phyloP scores from a whole-genome alignment of 179 eudicot species.

The Sideroxylon spinosum region DNA sequence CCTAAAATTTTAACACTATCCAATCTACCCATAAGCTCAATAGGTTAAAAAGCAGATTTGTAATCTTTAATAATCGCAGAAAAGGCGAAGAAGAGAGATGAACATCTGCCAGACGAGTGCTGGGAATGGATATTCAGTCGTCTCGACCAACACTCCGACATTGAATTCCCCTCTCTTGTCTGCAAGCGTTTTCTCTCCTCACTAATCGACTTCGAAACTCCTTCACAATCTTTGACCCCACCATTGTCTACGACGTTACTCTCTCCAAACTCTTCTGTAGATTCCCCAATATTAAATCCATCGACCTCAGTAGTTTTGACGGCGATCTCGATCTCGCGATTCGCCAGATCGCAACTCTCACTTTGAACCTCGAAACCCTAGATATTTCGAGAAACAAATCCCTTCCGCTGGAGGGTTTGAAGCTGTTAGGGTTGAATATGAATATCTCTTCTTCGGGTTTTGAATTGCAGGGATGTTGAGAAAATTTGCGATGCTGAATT shows the following conservation, averaged over 20 bases:
- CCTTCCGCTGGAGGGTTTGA: not conserved
- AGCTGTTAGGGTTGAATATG: not conserved
- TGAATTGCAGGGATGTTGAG: not conserved
- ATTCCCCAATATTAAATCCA: slow-evolving; percentile 21
- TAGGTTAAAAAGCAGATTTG: too few relatives aligned
- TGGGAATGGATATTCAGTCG: slow-evolving; percentile 33
- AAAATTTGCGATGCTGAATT: not conserved
- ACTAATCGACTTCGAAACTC: slow-evolving; percentile 13
- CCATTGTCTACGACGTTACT: slow-evolving; percentile 5
- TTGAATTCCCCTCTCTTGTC: slow-evolving; percentile 28
- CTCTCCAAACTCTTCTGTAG: slow-evolving; percentile 23
- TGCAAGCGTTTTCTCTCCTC: slow-evolving; percentile 38
- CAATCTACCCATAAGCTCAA: too few relatives aligned
- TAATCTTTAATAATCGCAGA: too few relatives aligned
- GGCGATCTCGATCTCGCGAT: slow-evolving; percentile 23
- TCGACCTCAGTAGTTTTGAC: slow-evolving; percentile 13
- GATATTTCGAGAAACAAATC: not conserved
- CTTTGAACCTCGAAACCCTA: slow-evolving; percentile 27
- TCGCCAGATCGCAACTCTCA: slow-evolving; percentile 21
- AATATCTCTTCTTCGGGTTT: not conserved
- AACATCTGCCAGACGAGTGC: slow-evolving; percentile 20
- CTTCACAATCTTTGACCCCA: slow-evolving; percentile 21
- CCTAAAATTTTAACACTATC: too few relatives aligned
- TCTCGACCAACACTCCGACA: slow-evolving; percentile 17
- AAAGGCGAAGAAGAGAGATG: not conserved